Percentiles rank a stretch among this genome's conserved stretches.
phyloP scores from a whole-genome alignment of 2,329 filamentous ascomycete species.

The Diatrype stigma region DNA sequence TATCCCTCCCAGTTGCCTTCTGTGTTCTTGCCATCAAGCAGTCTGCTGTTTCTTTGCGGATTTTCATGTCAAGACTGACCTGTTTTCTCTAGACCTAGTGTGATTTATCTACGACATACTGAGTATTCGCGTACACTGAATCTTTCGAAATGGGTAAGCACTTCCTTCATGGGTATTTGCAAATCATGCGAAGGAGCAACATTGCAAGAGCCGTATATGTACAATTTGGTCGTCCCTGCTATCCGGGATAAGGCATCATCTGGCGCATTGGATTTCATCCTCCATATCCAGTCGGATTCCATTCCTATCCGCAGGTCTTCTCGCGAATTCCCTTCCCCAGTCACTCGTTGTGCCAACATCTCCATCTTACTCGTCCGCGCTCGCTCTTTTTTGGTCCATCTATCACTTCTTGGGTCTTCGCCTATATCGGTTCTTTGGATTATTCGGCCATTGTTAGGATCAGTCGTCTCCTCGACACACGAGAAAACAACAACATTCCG shows the following conservation, averaged over 20 bases:
- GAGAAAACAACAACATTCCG: not conserved
- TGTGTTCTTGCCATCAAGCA: not conserved
- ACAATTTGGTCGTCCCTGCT: slow-evolving; percentile 8
- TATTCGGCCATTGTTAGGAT: slow-evolving; percentile 31
- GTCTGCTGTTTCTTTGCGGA: not conserved
- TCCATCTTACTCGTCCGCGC: slow-evolving; percentile 20
- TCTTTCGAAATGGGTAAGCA: slow-evolving; percentile 45
- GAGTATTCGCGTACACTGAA: slow-evolving; percentile 23
- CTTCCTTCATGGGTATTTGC: slow-evolving; percentile 23
- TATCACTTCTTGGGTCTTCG: slow-evolving; percentile 43
- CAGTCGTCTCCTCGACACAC: slow-evolving; percentile 20
- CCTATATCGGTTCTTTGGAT: slow-evolving; percentile 31
- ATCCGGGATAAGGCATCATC: slow-evolving; percentile 11
- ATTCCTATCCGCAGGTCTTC: slow-evolving; percentile 7
- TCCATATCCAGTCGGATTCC: slow-evolving; percentile 5
- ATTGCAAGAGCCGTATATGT: slow-evolving; percentile 17
- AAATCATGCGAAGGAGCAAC: slow-evolving; percentile 16
- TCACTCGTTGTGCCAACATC: slow-evolving; percentile 15
- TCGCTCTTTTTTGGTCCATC: slow-evolving; percentile 38
- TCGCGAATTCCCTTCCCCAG: not conserved
- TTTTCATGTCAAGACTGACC: slow-evolving; percentile 18
- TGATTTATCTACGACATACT: slow-evolving; percentile 23
- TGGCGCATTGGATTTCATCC: slow-evolving; percentile 7
- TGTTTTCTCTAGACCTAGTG: slow-evolving; percentile 13
- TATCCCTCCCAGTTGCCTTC: not conserved